phyloP scores from a whole-genome alignment of 2,329 filamentous ascomycete species.

The Aspergillus uvarum region DNA sequence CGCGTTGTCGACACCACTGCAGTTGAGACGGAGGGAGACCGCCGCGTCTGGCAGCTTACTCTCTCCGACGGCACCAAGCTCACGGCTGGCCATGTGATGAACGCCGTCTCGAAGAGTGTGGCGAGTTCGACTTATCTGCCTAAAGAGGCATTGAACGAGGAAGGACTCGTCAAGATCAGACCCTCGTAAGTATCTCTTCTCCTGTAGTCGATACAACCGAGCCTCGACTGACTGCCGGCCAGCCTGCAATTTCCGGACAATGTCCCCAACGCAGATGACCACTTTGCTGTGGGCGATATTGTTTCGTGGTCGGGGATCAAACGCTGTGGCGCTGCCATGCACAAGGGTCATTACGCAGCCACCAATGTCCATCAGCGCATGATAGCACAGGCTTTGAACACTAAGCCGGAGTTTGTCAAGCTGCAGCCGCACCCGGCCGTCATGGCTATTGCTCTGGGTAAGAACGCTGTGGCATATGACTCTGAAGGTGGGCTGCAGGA shows the following conservation, averaged over 20 bases:
- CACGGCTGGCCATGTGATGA: constrained; percentile 64
- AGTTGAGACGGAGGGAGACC: constrained; percentile 13
- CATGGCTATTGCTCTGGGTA: constrained; percentile 71
- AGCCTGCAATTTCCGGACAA: constrained; percentile 57
- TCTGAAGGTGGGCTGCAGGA: constrained; percentile 53
- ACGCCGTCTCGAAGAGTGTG: constrained; percentile 64
- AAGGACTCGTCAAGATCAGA: constrained; percentile 66
- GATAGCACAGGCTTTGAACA: constrained; percentile 42
- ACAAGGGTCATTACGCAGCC: constrained; percentile 66
- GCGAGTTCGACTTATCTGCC: constrained; percentile 67
- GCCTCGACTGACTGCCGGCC: neutral
- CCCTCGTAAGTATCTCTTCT: constrained; percentile 39
- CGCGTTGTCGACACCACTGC: constrained; percentile 28
- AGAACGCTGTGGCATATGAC: constrained; percentile 65
- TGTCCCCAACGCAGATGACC: constrained; percentile 58
- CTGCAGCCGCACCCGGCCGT: constrained; percentile 60
- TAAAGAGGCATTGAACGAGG: constrained; percentile 55
- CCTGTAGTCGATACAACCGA: neutral
- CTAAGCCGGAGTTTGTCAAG: constrained; percentile 49
- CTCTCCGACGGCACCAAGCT: constrained; percentile 63
- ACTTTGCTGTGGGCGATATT: constrained; percentile 71
- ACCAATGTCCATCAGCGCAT: constrained; percentile 67
- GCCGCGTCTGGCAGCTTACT: constrained; percentile 45
- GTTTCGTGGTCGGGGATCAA: constrained; percentile 75
- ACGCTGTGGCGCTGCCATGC: constrained; percentile 73